Evolutionary conservation across 1,284 basidiomycete species (phyloP), one percentile per base, ranked within the genome.

Genomic region (Schizophyllum amplum): DNA sequence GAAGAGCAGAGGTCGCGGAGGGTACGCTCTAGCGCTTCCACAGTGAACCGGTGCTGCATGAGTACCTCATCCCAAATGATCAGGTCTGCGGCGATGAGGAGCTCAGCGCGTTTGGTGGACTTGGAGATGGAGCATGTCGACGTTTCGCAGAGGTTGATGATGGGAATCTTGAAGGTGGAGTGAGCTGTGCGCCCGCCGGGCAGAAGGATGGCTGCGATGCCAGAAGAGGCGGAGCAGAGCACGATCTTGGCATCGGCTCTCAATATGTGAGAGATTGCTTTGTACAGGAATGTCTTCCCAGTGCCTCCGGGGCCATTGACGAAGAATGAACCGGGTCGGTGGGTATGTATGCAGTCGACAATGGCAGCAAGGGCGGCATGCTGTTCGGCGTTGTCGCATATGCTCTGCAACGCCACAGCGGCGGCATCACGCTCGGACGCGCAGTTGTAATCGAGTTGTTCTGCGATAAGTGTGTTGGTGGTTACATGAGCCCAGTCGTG

Each of bases 51-150:
- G 49, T 73, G 62, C 22, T 71, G 69, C 67, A 70, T 70, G 6
- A 64, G 59, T 4, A 66, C 67, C 55, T 75, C 72, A 64, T 75
- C 72, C 70, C 69, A 75, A 6, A 74, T 67, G 52, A 74, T 69
- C 0, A 71, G 48, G 3, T 57, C 25, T 1, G 69, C 57, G 0
- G 17, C 5, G 0, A 60, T 54, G 0, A 74, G 47, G 4, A 75
- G 57, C 0, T 64, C 65, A 1, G 67, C 69, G 4, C 59, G 60
- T 1, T 49, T 23, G 21, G 62, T 60, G 1, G 69, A 55, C 11
- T 67, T 68, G 0, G 56, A 20, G 25, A 75, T 70, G 1, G 47
- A 33, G 56, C 71, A 74, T 0, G 26, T 22, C 1, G 59, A 62
- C 3, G 56, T 58, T 22, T 57, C 59, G 20, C 1, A 53, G 6